These are phyloP conservation scores for Elsinoe ampelina DNA, from an alignment of 2,329 filamentous ascomycete species.

Conservation along the genomic window DNA sequence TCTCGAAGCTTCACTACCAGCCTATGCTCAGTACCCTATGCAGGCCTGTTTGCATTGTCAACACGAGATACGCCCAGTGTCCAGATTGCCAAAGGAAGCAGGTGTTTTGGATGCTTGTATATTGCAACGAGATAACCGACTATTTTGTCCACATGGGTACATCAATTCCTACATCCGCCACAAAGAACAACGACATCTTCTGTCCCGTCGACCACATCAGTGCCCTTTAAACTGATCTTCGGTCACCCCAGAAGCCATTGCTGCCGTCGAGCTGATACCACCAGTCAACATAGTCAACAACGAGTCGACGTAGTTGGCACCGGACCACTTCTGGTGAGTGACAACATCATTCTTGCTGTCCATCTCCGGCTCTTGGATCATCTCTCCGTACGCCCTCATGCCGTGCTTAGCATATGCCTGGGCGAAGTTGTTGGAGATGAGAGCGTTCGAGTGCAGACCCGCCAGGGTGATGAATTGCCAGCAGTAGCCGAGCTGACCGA, in stretches of 20 bases:
- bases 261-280: slow-evolving; percentile 80
- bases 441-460: slow-evolving; percentile 86
- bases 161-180: neutral
- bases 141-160: neutral
- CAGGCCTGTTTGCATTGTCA: no score
- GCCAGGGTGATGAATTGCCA: slow-evolving; percentile 99
- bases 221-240: slow-evolving; percentile 72
- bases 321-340: slow-evolving; percentile 98
- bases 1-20: no score
- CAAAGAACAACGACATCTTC: no score
- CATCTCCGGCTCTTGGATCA: slow-evolving; percentile 97
- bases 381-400: slow-evolving; percentile 94
- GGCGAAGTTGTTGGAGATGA: slow-evolving; percentile 84
- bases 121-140: neutral
- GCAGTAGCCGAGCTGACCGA: slow-evolving; percentile 84
- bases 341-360: slow-evolving; percentile 83
- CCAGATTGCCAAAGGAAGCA: neutral
- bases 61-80: neutral
- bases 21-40: no score
- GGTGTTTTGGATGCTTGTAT: neutral
- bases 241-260: slow-evolving; percentile 96
- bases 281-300: slow-evolving; percentile 95
- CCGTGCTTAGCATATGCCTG: slow-evolving; percentile 70
- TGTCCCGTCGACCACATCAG: neutral
- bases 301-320: slow-evolving; percentile 90